Evolutionary conservation across 345 rosid genomes (phyloP).

Genomic region (Populus ilicifolia): DNA sequence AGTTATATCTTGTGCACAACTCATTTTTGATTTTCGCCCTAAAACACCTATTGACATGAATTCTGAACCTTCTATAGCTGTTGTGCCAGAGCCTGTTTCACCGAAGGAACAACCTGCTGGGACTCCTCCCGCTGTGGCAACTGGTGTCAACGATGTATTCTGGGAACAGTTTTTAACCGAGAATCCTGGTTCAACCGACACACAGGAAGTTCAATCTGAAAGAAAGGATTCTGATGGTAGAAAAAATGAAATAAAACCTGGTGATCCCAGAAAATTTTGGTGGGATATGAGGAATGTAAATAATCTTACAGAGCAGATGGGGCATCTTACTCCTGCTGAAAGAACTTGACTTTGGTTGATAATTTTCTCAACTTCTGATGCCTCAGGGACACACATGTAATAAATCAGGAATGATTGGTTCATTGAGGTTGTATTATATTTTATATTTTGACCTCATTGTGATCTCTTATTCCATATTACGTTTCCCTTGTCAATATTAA

Average conservation of each 20-base stretch:
- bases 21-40: conserved; percentile 41
- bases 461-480: neutral
- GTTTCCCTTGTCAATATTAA: neutral
- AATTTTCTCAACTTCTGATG: conserved; percentile 14
- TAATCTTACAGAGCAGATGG: conserved; percentile 73
- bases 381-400: conserved; percentile 6
- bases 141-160: conserved; percentile 83
- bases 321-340: conserved; percentile 78
- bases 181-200: conserved; percentile 74
- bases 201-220: conserved; percentile 71
- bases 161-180: conserved; percentile 98
- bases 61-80: conserved; percentile 45
- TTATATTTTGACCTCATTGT: neutral
- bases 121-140: conserved; percentile 33
- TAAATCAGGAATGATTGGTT: conserved; percentile 17
- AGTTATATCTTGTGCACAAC: conserved; percentile 47
- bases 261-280: conserved; percentile 56
- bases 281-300: conserved; percentile 64
- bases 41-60: conserved; percentile 88
- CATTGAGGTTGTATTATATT: conserved; percentile 9
- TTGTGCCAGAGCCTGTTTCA: conserved; percentile 33
- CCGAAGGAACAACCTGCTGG: conserved; percentile 30
- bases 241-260: conserved; percentile 38
- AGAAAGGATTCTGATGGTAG: conserved; percentile 54
- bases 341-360: conserved; percentile 46